Base-by-base conservation (phyloP, 139 green algal species). In the Chlorella vulgaris region DNA sequence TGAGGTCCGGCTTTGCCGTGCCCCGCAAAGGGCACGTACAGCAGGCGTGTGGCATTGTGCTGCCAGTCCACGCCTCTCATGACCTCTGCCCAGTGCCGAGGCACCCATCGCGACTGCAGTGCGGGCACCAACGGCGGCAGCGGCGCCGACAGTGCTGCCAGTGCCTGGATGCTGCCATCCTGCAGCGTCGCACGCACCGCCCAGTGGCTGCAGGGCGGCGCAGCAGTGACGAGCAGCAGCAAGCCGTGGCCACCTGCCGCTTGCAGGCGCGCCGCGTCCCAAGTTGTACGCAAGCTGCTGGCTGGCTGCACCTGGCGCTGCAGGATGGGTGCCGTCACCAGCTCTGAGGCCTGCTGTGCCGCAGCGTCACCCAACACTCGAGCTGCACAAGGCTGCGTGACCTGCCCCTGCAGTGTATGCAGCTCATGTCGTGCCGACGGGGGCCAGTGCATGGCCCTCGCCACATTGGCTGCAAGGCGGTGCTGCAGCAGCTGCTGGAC, bases 61-160 rank as follows among this genome's bases (percentile, higher is more conserved):
- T 65, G 77, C 77, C 77, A 83, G 66, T 83, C 77, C 4, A 83
- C 31, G 28, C 77, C 77, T 7, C 13, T 6, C 65, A 69, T 69
- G 29, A 83, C 19, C 47, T 76, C 47, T 22, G 31, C 24, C 77
- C 77, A 83, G 65, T 63, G 65, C 31, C 77, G 43, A 3, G 43
- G 62, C 76, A 82, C 76, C 62, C 43, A 66, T 1, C 63, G 76
- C 62, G 63, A 22, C 62, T 74, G 76, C 31, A 74, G 74, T 13
- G 13, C 38, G 0, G 74, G 74, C 74, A 80, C 38, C 28, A 80
- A 58, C 36, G 74, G 74, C 38, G 74, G 62, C 62, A 82, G 63
- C 43, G 43, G 62, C 31, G 26, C 63, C 13, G 63, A 61, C 10
- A 10, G 13, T 1, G 42, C 62, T 0, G 43, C 76, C 76, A 75